A percentile compares a stretch with the other conserved stretches of the same genome.
phyloP scores from a whole-genome alignment of 2,329 filamentous ascomycete species.

The Phialemonium atrogriseum region DNA sequence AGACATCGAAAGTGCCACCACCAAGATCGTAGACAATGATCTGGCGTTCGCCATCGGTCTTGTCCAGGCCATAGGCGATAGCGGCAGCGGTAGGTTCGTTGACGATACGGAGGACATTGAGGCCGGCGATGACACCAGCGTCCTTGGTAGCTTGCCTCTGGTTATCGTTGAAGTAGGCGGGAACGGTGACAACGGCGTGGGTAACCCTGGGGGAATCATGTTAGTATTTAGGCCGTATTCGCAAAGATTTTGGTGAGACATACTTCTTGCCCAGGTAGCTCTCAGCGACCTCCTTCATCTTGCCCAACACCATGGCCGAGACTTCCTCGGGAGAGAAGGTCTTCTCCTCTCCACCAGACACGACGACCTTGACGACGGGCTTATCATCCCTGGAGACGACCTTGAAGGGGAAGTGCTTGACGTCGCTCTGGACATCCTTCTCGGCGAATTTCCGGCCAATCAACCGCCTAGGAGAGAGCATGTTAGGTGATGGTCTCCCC shows the following conservation, averaged over 20 bases:
- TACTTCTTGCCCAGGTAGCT: constrained; percentile 73
- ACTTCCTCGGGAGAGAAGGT: constrained; percentile 55
- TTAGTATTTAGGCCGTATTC: too few relatives aligned
- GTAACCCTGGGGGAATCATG: too few relatives aligned
- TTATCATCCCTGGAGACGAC: constrained; percentile 85
- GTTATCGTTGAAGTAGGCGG: constrained; percentile 98
- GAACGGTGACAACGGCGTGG: constrained; percentile 87
- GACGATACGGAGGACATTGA: constrained; percentile 92
- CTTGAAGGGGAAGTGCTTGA: constrained; percentile 99
- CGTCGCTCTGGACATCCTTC: constrained; percentile 82
- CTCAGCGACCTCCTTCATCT: constrained; percentile 62
- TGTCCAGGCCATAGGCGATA: constrained; percentile 89
- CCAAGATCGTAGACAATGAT: constrained; percentile 91
- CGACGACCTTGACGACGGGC: constrained; percentile 70
- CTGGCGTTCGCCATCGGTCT: constrained; percentile 74
- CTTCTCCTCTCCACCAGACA: constrained; percentile 39
- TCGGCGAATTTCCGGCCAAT: constrained; percentile 79
- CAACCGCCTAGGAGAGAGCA: constrained; percentile 51
- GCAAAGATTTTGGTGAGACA: too few relatives aligned
- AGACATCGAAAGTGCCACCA: constrained; percentile 93
- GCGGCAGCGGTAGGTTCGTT: constrained; percentile 95
- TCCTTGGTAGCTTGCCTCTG: constrained; percentile 97
- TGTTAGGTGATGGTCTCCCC: constrained; percentile 19
- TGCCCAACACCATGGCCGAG: constrained; percentile 51
- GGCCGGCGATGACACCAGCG: constrained; percentile 81